These are phyloP conservation scores for Parastagonospora avenae DNA, from an alignment of 2,329 filamentous ascomycete species.

Conservation along the genomic window DNA sequence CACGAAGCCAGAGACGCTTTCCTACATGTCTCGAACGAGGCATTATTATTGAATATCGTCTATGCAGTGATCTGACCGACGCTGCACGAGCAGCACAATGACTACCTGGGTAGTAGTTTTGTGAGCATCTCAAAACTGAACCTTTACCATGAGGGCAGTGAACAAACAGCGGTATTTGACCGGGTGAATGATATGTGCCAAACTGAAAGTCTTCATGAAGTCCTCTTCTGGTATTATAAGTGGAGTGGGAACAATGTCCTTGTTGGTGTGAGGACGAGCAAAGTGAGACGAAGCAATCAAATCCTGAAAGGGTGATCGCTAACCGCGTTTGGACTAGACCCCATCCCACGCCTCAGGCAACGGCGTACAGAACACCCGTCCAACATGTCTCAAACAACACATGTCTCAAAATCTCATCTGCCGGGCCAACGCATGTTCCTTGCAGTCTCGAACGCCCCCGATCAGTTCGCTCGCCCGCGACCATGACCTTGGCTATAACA, in stretches of 20 bases:
- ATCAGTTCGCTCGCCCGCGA: constrained; percentile 1
- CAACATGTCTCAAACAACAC: constrained; percentile 17
- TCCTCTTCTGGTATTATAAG: not conserved
- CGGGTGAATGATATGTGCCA: too few species aligned
- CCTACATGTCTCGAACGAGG: too few species aligned
- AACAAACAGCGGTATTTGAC: too few species aligned
- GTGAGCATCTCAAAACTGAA: too few species aligned
- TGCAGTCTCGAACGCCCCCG: not conserved
- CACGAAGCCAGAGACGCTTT: too few species aligned
- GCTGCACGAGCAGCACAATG: too few species aligned
- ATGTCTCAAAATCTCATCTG: constrained; percentile 19
- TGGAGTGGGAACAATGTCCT: not conserved
- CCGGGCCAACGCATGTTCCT: constrained; percentile 1
- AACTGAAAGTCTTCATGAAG: too few species aligned
- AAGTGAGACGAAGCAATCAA: not conserved
- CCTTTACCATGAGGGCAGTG: too few species aligned
- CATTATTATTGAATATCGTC: too few species aligned
- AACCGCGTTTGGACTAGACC: not conserved
- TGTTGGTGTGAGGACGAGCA: not conserved
- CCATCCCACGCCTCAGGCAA: constrained; percentile 6
- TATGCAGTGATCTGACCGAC: too few species aligned
- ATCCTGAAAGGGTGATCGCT: not conserved
- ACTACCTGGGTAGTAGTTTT: too few species aligned
- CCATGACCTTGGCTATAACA: constrained; percentile 8
- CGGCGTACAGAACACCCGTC: constrained; percentile 8